These are phyloP conservation scores for Brettanomyces custersianus DNA, from an alignment of 805 yeast genomes.

Conservation along the genomic window DNA sequence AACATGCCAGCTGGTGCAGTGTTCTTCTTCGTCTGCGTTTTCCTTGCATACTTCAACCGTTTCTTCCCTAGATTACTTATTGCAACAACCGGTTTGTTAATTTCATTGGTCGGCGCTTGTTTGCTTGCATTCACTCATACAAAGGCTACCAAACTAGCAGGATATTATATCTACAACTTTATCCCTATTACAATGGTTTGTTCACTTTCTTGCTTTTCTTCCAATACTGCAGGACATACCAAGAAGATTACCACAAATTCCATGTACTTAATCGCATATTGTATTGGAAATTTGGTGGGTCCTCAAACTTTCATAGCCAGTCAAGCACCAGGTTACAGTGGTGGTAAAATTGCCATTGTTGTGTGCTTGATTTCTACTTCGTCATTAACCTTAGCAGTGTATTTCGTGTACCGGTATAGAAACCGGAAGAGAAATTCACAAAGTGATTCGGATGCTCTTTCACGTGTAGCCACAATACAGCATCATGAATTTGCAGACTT, in stretches of 20 bases:
- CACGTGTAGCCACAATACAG: conserved; percentile 6
- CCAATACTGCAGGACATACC: conserved; percentile 64
- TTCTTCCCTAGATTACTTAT: conserved; percentile 8
- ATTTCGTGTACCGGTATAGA: conserved; percentile 12
- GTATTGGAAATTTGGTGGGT: conserved; percentile 62
- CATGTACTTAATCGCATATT: conserved; percentile 52
- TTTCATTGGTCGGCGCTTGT: conserved; percentile 1
- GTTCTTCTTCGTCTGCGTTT: conserved; percentile 26
- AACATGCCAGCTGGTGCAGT: conserved; percentile 28
- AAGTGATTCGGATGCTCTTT: conserved; percentile 9
- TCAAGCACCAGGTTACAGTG: conserved; percentile 53
- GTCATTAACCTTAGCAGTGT: conserved; percentile 9
- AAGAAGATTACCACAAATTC: conserved; percentile 57
- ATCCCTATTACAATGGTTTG: conserved; percentile 21
- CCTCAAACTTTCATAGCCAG: conserved; percentile 57
- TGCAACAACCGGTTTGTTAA: background rate
- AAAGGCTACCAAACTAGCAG: conserved; percentile 12
- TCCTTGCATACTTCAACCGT: conserved; percentile 9
- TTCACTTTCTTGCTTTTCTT: conserved; percentile 26
- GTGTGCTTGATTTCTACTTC: conserved; percentile 20
- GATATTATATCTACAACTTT: conserved; percentile 19
- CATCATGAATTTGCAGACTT: conserved; percentile 15
- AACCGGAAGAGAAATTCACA: conserved; percentile 1
- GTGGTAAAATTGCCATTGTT: conserved; percentile 40
- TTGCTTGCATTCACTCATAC: conserved; percentile 2